Conservation (phyloP, 352 stramenopile genomes). For the Phytopythium aichiense region DNA sequence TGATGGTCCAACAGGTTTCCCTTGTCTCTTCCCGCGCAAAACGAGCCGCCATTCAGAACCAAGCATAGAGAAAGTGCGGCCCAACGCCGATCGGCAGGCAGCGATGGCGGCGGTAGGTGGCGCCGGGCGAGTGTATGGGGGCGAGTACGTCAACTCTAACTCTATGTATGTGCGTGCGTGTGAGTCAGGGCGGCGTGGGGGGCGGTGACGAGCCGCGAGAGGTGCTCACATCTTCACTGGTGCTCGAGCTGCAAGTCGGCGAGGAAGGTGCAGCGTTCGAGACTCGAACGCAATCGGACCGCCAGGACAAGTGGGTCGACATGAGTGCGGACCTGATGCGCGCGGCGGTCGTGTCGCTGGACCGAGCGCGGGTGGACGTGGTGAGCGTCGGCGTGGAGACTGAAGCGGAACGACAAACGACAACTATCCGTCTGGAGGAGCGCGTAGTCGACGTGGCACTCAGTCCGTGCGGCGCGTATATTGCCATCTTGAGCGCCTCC, state of each 20-base stretch:
- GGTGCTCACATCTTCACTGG: not conserved
- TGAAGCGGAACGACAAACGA: not conserved
- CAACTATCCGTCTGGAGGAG: not conserved
- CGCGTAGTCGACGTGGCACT: not conserved
- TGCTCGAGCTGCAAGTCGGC: not conserved
- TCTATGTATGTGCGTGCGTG: not conserved
- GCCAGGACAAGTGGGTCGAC: not conserved
- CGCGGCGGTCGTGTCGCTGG: not conserved
- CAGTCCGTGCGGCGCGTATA: not conserved
- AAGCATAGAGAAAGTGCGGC: not conserved
- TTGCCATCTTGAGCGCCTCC: not conserved
- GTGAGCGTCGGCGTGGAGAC: not conserved
- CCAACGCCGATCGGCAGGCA: not conserved
- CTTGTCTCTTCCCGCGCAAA: conserved; percentile 1
- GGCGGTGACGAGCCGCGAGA: not conserved
- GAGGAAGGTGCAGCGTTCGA: not conserved
- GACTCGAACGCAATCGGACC: not conserved
- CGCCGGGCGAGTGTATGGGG: not conserved
- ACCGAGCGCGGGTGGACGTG: not conserved
- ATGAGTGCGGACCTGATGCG: not conserved
- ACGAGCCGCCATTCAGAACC: not conserved
- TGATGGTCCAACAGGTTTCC: not conserved
- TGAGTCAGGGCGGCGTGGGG: not conserved
- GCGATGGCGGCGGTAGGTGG: not conserved
- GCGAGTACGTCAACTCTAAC: not conserved